Conservation (phyloP, 1,284 basidiomycete genomes). For the Fistulinella cinereoalba region DNA sequence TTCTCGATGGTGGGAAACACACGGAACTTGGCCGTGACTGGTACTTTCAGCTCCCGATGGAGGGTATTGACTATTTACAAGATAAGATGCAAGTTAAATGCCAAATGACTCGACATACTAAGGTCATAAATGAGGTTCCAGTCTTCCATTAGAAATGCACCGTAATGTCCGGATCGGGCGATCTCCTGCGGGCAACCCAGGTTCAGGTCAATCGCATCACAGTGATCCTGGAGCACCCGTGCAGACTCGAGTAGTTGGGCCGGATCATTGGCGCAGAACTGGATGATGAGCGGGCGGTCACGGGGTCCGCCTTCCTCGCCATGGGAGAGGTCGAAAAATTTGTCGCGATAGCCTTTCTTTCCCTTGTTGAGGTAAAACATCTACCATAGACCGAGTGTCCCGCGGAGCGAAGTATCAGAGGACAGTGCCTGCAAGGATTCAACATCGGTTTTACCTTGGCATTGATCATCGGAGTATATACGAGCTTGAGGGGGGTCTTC, state of each 20-base stretch:
- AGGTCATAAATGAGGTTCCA: conserved; percentile 84
- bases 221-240: conserved; percentile 66
- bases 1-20: conserved; percentile 84
- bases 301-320: conserved; percentile 62
- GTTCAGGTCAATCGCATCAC: conserved; percentile 94
- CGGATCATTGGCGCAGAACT: conserved; percentile 93
- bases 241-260: conserved; percentile 77
- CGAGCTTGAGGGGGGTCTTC: conserved; percentile 49
- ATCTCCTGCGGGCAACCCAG: conserved; percentile 97
- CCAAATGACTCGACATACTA: conserved; percentile 52
- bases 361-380: conserved; percentile 60
- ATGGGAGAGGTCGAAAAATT: conserved; percentile 66
- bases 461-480: conserved; percentile 98
- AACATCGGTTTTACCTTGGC: conserved; percentile 58
- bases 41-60: conserved; percentile 80
- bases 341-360: conserved; percentile 54
- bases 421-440: not conserved
- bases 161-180: conserved; percentile 84
- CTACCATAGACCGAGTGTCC: too few species aligned
- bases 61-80: conserved; percentile 69
- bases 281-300: conserved; percentile 88
- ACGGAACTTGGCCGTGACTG: conserved; percentile 96
- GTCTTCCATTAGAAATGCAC: conserved; percentile 91
- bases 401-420: not conserved
- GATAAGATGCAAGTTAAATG: not conserved